phyloP scores from a whole-genome alignment of 1,284 basidiomycete species.

The Amylostereum areolatum region DNA sequence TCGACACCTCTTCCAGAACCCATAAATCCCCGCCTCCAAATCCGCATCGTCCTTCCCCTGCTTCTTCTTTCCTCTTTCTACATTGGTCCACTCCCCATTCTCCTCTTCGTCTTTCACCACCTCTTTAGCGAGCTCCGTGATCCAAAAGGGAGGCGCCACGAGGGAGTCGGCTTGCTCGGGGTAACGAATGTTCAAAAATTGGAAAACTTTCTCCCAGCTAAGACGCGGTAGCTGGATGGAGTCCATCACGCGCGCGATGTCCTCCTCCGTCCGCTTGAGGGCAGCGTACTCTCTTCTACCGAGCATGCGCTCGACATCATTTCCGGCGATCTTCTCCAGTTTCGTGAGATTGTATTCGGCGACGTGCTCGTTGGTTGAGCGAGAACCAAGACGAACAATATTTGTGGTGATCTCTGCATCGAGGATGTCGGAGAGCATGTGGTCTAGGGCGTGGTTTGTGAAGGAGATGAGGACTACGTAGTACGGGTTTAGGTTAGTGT shows the following conservation, averaged over 20 bases:
- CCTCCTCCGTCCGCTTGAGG: slow-evolving; percentile 15
- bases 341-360: slow-evolving; percentile 16
- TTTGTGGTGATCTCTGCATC: slow-evolving; percentile 11
- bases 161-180: slow-evolving; percentile 12
- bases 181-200: slow-evolving; percentile 14
- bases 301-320: slow-evolving; percentile 10
- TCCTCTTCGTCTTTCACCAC: slow-evolving; percentile 10
- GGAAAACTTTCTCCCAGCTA: slow-evolving; percentile 10
- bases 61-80: slow-evolving; percentile 2
- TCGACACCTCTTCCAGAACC: slow-evolving; percentile 14
- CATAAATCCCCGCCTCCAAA: slow-evolving; percentile 11
- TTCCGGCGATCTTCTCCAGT: slow-evolving; percentile 11
- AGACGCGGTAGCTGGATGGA: slow-evolving; percentile 16
- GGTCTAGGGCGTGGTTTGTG: slow-evolving; percentile 16
- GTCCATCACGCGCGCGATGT: slow-evolving; percentile 14
- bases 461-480: slow-evolving; percentile 15
- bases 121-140: slow-evolving; percentile 8
- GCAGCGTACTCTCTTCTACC: slow-evolving; percentile 10
- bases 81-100: slow-evolving; percentile 15
- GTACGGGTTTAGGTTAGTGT: too few species aligned
- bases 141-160: slow-evolving; percentile 17
- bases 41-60: slow-evolving; percentile 7
- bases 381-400: slow-evolving; percentile 10
- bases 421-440: slow-evolving; percentile 12
- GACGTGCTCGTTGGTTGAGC: slow-evolving; percentile 8